Percentiles rank a stretch among this genome's conserved stretches.
Conservation (phyloP, 495 filamentous ascomycete species). For the Xylaria bambusicola region DNA sequence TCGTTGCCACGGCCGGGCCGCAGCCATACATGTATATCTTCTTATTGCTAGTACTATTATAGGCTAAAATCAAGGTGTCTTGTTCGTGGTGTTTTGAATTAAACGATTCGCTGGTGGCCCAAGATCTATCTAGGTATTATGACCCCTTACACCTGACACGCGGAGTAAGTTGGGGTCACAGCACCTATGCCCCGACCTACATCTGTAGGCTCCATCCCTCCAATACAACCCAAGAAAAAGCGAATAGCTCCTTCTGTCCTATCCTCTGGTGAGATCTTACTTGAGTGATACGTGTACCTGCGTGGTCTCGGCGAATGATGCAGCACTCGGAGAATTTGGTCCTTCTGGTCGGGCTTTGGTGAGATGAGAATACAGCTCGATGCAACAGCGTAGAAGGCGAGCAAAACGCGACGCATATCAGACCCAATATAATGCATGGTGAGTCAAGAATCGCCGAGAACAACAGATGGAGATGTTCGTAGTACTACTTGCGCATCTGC, state of each 20-base stretch:
- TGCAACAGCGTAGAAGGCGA: neutral
- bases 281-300: constrained; percentile 7
- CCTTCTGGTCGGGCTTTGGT: neutral
- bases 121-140: neutral
- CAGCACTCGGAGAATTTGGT: neutral
- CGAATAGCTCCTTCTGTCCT: neutral
- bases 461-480: neutral
- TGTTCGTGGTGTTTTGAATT: neutral
- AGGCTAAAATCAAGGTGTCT: neutral
- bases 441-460: neutral
- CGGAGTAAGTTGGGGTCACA: constrained; percentile 1
- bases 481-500: neutral
- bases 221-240: neutral
- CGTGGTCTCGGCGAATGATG: constrained; percentile 1
- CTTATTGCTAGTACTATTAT: neutral
- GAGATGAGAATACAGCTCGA: neutral
- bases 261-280: constrained; percentile 1
- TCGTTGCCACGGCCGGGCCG: neutral
- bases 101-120: neutral
- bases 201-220: neutral
- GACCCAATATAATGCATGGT: neutral
- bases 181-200: neutral
- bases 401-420: neutral
- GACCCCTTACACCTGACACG: neutral
- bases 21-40: neutral